Evolutionary conservation across 176 grass and related monocot species (phyloP).

Genomic region (Echinochloa phyllopogon): DNA sequence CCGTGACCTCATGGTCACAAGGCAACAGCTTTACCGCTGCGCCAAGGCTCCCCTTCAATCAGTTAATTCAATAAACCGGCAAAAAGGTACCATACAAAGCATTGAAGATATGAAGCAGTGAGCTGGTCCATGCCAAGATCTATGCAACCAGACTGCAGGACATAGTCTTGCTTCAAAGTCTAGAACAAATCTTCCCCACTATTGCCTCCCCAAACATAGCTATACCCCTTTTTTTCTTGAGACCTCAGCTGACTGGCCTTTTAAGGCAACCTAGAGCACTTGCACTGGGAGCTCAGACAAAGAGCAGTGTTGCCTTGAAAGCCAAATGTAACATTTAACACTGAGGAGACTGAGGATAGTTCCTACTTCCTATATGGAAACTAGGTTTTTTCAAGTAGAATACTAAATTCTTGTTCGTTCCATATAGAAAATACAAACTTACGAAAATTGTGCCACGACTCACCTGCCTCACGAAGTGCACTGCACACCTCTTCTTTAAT

Average conservation of each 20-base stretch:
- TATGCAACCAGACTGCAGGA: constrained; percentile 32
- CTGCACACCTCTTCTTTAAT: constrained; percentile 84
- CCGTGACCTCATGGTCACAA: too few relatives aligned
- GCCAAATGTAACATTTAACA: constrained; percentile 3
- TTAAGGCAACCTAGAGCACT: constrained; percentile 41
- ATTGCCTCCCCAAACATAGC: constrained; percentile 28
- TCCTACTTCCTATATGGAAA: constrained; percentile 11
- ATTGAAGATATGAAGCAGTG: constrained; percentile 19
- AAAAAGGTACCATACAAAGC: constrained; percentile 25
- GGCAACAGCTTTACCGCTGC: too few relatives aligned
- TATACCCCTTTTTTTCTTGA: constrained; percentile 28
- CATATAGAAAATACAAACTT: constrained; percentile 9
- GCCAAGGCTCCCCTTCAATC: too few relatives aligned
- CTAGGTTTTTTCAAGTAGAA: background rate
- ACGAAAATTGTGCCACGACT: constrained; percentile 25
- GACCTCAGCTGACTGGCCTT: constrained; percentile 40
- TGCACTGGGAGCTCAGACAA: constrained; percentile 32
- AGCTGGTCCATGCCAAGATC: constrained; percentile 37
- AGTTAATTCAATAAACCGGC: constrained; percentile 38
- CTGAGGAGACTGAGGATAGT: constrained; percentile 5
- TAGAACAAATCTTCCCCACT: constrained; percentile 23
- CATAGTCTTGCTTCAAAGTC: constrained; percentile 52
- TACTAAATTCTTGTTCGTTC: constrained; percentile 1
- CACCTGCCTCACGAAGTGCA: constrained; percentile 80
- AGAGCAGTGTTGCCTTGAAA: constrained; percentile 8